These are phyloP conservation scores for Eimeria praecox DNA, from an alignment of 169 alveolate genomes.

Conservation along the genomic window DNA sequence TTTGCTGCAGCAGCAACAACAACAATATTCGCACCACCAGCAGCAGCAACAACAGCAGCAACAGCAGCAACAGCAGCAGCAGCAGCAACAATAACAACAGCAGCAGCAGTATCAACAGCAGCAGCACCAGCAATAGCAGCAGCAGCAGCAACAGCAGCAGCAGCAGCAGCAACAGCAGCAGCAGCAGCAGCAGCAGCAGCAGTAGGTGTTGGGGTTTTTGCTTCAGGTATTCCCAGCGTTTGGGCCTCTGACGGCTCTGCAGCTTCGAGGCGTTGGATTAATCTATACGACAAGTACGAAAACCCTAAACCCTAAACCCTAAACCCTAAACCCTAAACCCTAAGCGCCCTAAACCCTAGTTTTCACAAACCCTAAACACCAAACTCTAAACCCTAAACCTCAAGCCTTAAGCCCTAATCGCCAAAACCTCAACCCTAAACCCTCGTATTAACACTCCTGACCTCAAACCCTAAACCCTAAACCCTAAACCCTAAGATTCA, in stretches of 20 bases:
- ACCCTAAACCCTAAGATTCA: not conserved
- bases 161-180: not conserved
- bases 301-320: slow-evolving; percentile 42
- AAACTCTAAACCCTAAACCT: not conserved
- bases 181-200: slow-evolving; percentile 11
- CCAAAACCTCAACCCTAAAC: not conserved
- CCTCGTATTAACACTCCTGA: not conserved
- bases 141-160: slow-evolving; percentile 6
- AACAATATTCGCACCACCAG: no score
- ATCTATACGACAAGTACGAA: slow-evolving; percentile 28
- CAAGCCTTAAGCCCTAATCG: not conserved
- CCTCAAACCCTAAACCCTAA: not conserved
- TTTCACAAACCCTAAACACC: not conserved
- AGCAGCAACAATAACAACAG: not conserved
- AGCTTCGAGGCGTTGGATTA: not conserved
- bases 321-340: not conserved
- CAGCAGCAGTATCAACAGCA: not conserved
- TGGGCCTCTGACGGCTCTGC: not conserved
- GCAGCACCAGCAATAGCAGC: not conserved
- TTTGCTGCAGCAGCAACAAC: not conserved
- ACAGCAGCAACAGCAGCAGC: slow-evolving; percentile 20
- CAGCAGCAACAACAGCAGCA: not conserved
- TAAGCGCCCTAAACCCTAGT: not conserved
- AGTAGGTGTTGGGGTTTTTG: not conserved
- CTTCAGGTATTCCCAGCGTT: slow-evolving; percentile 31